phyloP scores from a whole-genome alignment of 2,329 filamentous ascomycete genomes.

The Fusarium sp. region DNA sequence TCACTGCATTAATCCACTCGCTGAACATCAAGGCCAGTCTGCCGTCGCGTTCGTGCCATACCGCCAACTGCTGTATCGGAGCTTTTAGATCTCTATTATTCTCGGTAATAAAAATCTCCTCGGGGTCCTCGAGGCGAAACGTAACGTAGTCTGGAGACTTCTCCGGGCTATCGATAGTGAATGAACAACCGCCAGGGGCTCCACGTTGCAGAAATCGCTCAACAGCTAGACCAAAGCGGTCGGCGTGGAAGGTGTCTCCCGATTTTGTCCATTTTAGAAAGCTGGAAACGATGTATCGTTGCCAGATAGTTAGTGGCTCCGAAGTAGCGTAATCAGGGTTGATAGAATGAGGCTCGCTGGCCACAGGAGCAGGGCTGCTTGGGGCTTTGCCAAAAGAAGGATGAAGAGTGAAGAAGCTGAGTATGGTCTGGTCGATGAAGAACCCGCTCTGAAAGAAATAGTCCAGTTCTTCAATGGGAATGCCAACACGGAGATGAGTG shows the following conservation, averaged over 20 bases:
- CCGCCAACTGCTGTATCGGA: fast-evolving
- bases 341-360: no score
- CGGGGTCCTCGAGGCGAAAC: background rate
- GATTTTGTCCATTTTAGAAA: background rate
- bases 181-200: background rate
- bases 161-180: background rate
- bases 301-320: background rate
- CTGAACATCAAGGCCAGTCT: background rate
- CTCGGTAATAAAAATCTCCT: no score
- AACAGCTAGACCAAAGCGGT: background rate
- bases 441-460: background rate
- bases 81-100: background rate
- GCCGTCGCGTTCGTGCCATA: background rate
- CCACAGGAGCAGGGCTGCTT: background rate
- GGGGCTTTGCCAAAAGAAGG: background rate
- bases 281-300: background rate
- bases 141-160: background rate
- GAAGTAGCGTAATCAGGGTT: background rate
- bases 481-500: background rate
- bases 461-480: background rate
- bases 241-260: background rate
- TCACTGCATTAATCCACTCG: background rate
- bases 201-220: background rate
- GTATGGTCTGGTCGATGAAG: background rate
- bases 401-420: background rate